Conservation (phyloP, 257 asterid genomes). For the Nicotiana obtusifolia region DNA sequence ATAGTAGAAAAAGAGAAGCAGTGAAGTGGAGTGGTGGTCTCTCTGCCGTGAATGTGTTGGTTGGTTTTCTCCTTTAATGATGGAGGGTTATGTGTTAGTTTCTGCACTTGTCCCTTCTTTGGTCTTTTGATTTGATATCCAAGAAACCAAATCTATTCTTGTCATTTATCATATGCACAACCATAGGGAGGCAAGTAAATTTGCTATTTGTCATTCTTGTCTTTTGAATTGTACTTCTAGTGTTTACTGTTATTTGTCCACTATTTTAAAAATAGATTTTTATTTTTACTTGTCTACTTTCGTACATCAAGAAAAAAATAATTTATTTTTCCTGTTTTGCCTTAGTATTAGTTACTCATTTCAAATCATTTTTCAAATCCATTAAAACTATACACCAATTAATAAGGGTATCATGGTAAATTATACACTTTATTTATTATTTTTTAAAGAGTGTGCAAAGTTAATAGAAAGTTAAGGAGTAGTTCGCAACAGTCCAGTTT, state of each 20-base stretch:
- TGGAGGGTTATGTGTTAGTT: not conserved
- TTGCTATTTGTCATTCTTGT: not conserved
- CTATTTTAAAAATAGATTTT: too few relatives aligned
- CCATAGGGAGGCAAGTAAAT: constrained; percentile 2
- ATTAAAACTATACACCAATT: too few relatives aligned
- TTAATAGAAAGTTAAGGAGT: too few relatives aligned
- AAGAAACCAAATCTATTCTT: not conserved
- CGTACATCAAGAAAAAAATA: too few relatives aligned
- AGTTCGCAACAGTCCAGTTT: not conserved
- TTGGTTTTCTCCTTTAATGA: constrained; percentile 15
- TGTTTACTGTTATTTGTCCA: too few relatives aligned
- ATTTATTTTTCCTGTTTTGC: too few relatives aligned
- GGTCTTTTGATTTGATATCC: not conserved
- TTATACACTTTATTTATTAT: too few relatives aligned
- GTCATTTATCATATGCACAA: not conserved
- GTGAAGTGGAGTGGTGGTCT: not conserved
- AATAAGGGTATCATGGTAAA: too few relatives aligned
- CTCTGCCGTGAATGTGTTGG: constrained; percentile 13
- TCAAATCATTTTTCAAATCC: too few relatives aligned
- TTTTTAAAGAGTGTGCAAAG: too few relatives aligned
- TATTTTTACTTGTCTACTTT: too few relatives aligned
- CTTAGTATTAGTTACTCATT: too few relatives aligned
- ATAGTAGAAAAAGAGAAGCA: not conserved
- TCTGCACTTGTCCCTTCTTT: not conserved
- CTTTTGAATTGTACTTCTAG: not conserved